Conservation (phyloP, 192 early-diverging fungal genomes). For the Rhizoclosmatium sp. region DNA sequence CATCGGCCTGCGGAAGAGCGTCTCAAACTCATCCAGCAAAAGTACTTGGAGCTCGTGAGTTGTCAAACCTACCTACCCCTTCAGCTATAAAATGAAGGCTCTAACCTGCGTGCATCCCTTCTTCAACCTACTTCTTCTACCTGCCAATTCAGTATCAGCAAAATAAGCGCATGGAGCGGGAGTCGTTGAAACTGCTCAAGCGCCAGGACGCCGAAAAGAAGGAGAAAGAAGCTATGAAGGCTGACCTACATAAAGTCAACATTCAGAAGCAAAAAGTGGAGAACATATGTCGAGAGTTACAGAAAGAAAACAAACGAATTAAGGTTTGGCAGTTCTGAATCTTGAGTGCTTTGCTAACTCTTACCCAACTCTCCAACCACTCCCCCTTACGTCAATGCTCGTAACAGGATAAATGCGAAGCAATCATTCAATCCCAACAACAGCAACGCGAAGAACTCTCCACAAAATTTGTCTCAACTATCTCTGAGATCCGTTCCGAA, state of each 20-base stretch:
- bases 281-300: conserved; percentile 65
- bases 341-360: neutral
- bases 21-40: conserved; percentile 57
- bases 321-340: conserved; percentile 46
- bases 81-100: neutral
- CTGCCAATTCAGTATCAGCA: conserved; percentile 58
- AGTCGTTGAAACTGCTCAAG: conserved; percentile 54
- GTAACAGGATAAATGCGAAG: conserved; percentile 57
- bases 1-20: conserved; percentile 52
- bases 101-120: neutral
- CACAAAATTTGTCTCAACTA: conserved; percentile 66
- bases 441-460: conserved; percentile 65
- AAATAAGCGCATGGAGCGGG: conserved; percentile 64
- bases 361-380: neutral
- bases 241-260: conserved; percentile 41
- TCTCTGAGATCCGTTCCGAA: conserved; percentile 66
- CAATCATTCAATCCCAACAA: conserved; percentile 55
- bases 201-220: conserved; percentile 57
- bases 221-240: conserved; percentile 56
- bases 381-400: neutral
- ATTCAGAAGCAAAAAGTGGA: conserved; percentile 63
- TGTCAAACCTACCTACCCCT: neutral
- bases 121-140: neutral
- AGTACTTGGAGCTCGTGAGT: conserved; percentile 67
- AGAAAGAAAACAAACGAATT: conserved; percentile 63